Base-by-base conservation (phyloP, 2,329 filamentous ascomycete genomes). In the Apiospora marii region DNA sequence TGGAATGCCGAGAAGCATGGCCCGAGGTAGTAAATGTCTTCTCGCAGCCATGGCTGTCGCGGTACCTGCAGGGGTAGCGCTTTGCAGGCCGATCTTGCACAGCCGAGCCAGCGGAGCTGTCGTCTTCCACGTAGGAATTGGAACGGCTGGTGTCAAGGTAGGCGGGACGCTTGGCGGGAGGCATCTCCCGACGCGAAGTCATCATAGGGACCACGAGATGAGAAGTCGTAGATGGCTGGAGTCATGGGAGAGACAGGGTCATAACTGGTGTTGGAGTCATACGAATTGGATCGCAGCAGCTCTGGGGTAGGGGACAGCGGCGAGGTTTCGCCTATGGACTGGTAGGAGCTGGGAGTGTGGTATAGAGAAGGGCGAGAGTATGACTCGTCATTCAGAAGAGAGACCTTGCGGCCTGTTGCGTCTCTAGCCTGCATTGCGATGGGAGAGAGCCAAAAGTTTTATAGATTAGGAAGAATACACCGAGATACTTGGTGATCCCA, bases 21-120 rank as follows among this genome's bases (percentile, higher is more conserved):
- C 93, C 93, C 0, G 93, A 95, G 3, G 93, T 96, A 73, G 93
- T 95, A 80, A 96, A 96, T 14, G 91, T 94, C 84, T 94, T 94
- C 78, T 89, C 89, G 84, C 93, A 96, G 53, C 90, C 89, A 77
- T 91, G 92, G 70, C 87, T 88, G 74, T 94, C 92, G 46, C 91
- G 89, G 79, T 92, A 92, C 34, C 92, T 91, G 81, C 93, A 95
- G 1, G 92, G 92, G 77, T 93, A 94, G 72, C 92, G 88, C 89
- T 92, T 94, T 81, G 86, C 82, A 72, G 85, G 79, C 74, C 87
- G 81, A 77, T 89, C 84, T 75, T 83, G 78, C 75, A 82, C 74
- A 75, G 83, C 78, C 53, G 84, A 84, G 68, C 84, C 81, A 69
- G 84, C 80, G 71, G 80, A 81, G 76, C 81, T 83, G 76, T 87